Percentiles rank a stretch among this genome's conserved stretches.
Evolutionary conservation across 192 early-diverging fungal genomes (phyloP).

Genomic region (Backusella mclennaniae): DNA sequence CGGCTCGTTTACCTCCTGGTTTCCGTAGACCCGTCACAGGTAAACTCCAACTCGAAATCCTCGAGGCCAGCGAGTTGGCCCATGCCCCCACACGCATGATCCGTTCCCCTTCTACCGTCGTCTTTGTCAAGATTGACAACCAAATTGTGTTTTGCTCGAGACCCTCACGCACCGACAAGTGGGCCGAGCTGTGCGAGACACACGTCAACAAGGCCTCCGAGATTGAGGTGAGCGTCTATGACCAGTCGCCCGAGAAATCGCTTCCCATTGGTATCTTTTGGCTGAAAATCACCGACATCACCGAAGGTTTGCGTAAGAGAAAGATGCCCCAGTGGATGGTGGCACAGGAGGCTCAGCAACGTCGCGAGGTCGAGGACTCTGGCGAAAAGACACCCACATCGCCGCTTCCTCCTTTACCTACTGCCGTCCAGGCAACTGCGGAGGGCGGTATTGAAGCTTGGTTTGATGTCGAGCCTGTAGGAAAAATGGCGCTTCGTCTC

Average conservation of each 20-base stretch:
- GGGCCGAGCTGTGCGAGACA: slow-evolving; percentile 86
- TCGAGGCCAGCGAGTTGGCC: slow-evolving; percentile 56
- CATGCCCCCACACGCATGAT: slow-evolving; percentile 55
- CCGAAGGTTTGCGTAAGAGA: slow-evolving; percentile 75
- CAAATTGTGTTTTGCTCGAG: slow-evolving; percentile 71
- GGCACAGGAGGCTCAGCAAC: slow-evolving; percentile 33
- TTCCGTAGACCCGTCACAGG: slow-evolving; percentile 72
- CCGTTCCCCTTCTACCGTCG: slow-evolving; percentile 64
- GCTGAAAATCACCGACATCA: slow-evolving; percentile 92
- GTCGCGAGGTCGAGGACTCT: not conserved
- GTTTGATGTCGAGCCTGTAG: slow-evolving; percentile 92
- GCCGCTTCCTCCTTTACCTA: not conserved
- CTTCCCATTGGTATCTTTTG: slow-evolving; percentile 83
- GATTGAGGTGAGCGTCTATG: slow-evolving; percentile 87
- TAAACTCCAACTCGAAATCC: slow-evolving; percentile 63
- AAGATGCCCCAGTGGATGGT: slow-evolving; percentile 62
- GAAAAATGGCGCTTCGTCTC: slow-evolving; percentile 81
- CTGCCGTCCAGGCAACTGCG: not conserved
- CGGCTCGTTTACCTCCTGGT: slow-evolving; percentile 52
- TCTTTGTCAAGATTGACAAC: slow-evolving; percentile 83
- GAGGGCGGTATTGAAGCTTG: slow-evolving; percentile 69
- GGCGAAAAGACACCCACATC: not conserved
- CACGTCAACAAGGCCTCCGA: slow-evolving; percentile 88
- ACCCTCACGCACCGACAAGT: slow-evolving; percentile 62
- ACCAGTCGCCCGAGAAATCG: slow-evolving; percentile 67